Conservation (phyloP, 2,329 filamentous ascomycete genomes). For the Aspergillus quadrilineatus region DNA sequence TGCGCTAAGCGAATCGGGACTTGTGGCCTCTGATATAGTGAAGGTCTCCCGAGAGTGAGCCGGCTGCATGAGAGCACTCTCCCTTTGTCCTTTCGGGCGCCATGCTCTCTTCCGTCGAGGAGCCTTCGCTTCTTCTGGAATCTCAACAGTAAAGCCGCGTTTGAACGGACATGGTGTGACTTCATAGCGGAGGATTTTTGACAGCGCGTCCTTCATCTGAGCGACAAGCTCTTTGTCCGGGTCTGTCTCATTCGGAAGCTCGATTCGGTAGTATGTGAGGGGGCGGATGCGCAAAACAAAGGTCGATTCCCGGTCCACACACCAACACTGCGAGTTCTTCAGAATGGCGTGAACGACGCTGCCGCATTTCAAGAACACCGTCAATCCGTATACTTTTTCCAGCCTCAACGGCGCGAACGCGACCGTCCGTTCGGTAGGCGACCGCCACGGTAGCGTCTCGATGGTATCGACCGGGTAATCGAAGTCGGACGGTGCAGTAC, state of each 20-base stretch:
- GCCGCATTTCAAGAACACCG: slow-evolving; percentile 84
- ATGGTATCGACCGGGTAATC: slow-evolving; percentile 53
- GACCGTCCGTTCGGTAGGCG: slow-evolving; percentile 75
- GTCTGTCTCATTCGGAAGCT: slow-evolving; percentile 66
- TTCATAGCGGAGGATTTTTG: slow-evolving; percentile 77
- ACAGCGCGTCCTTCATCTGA: slow-evolving; percentile 67
- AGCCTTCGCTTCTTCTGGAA: slow-evolving; percentile 67
- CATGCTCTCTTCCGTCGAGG: slow-evolving; percentile 68
- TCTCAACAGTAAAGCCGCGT: slow-evolving; percentile 69
- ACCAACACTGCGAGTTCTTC: slow-evolving; percentile 91
- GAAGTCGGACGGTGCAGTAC: slow-evolving; percentile 41
- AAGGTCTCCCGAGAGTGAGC: slow-evolving; percentile 17
- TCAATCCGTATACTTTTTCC: slow-evolving; percentile 80
- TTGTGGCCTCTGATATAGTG: slow-evolving; percentile 16
- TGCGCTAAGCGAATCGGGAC: slow-evolving; percentile 27
- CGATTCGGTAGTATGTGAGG: slow-evolving; percentile 86
- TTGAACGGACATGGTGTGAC: slow-evolving; percentile 84
- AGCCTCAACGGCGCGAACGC: slow-evolving; percentile 79
- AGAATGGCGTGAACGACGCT: slow-evolving; percentile 81
- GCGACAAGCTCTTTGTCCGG: slow-evolving; percentile 65
- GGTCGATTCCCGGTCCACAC: slow-evolving; percentile 76
- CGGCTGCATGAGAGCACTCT: slow-evolving; percentile 24
- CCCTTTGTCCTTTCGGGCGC: slow-evolving; percentile 59
- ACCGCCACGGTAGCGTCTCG: slow-evolving; percentile 70
- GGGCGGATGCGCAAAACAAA: slow-evolving; percentile 85